Base-by-base conservation (phyloP, 148 eudicot species). In the Pharnaceum exiguum region DNA sequence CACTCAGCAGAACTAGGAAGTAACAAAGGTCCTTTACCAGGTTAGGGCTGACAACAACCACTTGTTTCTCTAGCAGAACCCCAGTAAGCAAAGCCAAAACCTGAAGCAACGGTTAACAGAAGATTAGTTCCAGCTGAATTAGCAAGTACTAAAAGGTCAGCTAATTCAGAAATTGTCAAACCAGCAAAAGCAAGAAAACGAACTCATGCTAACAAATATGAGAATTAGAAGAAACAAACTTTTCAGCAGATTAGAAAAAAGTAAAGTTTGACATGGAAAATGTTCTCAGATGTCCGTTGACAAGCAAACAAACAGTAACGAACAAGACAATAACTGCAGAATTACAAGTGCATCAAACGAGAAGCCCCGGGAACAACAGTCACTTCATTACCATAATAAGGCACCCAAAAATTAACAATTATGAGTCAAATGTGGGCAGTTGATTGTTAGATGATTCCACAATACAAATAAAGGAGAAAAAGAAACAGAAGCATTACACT, bases 51-150 rank as follows among this genome's bases (percentile, higher is more conserved):
- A 78, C 60, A 5, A 93, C 70, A 2, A 83, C 76, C 56, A 93
- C 79, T 84, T 93, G 99, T 64, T 89, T 93, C 60, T 93, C 99
- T 65, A 89, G 77, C 62, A 93, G 67, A n/a, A 89, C 95, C 58
- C 87, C 96, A 10, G 96, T 59, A 53, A 93, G 45, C 74, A 89
- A 70, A 49, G 85, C 74, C 66, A 93, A 59, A 63, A 93, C 75
- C 98, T 93, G 84, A 58, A 71, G 64, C 59, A 59, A 39, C 28
- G 22, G 57, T 59, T 32, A 30, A 15, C 16, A 12, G 37, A 39
- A 28, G 9, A 23, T 45, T 26, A 57, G 25, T n/a, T 22, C 45
- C 36, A 12, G 4, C 3, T 10, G 26, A 49, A 19, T 32, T 28
- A n/a, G 31, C 50, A 48, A 16, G 7, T 26, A 49, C 31, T 24